phyloP scores from a whole-genome alignment of 1,284 basidiomycete species.

The Sphaerobolus stellatus region DNA sequence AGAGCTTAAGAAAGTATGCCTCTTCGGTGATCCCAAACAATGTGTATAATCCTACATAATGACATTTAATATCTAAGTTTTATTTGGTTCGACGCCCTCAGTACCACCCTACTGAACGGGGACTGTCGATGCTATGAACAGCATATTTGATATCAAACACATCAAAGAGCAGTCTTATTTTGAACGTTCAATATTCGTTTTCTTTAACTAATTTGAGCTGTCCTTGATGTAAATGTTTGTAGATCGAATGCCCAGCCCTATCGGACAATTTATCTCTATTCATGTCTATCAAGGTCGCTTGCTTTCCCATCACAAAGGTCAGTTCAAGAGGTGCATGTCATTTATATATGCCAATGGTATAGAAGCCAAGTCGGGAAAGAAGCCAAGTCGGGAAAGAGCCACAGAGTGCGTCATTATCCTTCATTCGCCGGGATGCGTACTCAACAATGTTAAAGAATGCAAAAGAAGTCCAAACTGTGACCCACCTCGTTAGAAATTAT shows the following conservation, averaged over 20 bases:
- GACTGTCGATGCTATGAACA: constrained; percentile 48
- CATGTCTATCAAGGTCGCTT: too few relatives aligned
- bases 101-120: constrained; percentile 55
- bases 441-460: constrained; percentile 54
- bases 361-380: too few relatives aligned
- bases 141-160: constrained; percentile 58
- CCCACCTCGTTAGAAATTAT: constrained; percentile 48
- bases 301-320: too few relatives aligned
- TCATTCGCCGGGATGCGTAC: too few relatives aligned
- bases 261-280: too few relatives aligned
- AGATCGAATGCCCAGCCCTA: too few relatives aligned
- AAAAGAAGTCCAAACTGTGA: constrained; percentile 44
- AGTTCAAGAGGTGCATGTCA: too few relatives aligned
- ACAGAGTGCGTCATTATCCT: too few relatives aligned
- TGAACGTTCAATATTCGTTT: constrained; percentile 57
- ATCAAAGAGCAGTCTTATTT: constrained; percentile 44
- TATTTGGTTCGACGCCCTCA: constrained; percentile 22
- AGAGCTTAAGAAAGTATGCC: constrained; percentile 58
- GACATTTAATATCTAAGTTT: not conserved
- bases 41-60: constrained; percentile 39
- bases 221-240: too few relatives aligned
- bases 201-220: constrained; percentile 9
- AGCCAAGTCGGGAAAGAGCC: too few relatives aligned
- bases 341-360: too few relatives aligned
- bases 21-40: constrained; percentile 77